Base-by-base conservation (phyloP, 2,329 filamentous ascomycete species). In the Pyrenochaeta sp. region DNA sequence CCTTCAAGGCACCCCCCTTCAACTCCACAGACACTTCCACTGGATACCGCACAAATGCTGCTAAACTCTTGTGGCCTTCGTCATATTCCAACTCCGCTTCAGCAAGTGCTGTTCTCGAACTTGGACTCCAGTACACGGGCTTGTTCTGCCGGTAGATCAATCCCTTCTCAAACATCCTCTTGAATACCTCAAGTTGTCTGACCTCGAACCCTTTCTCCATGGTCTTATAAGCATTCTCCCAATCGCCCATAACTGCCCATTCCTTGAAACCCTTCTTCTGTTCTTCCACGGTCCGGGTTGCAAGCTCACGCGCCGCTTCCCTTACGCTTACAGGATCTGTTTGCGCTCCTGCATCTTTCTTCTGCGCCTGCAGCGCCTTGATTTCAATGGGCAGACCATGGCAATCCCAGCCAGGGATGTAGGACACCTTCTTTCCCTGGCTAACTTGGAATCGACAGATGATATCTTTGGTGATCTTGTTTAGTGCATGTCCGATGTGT, bases 381-480 rank as follows among this genome's bases (percentile, higher is more conserved):
- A 98, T 84, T 81, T 99, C 95, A 70, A 99, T 99, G 1, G 95
- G 95, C 43, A 99, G 83, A 0, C 95, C 95, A 80, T 99, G 95
- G 63, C 95, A 99, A 74, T 99, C 96, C 95, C 95, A 99, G 40
- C 95, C 94, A 2, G 95, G 95, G 14, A 92, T 82, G 70, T 96
- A 99, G 33, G 87, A 82, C 30, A 98, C 88, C 58, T 86, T 83
- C 63, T 85, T 88, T 15, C 91, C 95, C 69, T 89, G 84, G 56
- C 90, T 87, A 55, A 98, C 80, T 78, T 97, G 87, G 56, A 89
- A 87, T 35, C 95, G 86, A 64, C 92, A 83, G 57, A 96, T 91
- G 68, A 98, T 90, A 77, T 99, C 95, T 80, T 99, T 99, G 54
- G 97, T 82, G 64, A 98, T 89, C 79, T 99, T 99, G 78, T 99